These are phyloP conservation scores for Backusella morwellensis DNA, from an alignment of 192 early-diverging fungal species.

Conservation along the genomic window DNA sequence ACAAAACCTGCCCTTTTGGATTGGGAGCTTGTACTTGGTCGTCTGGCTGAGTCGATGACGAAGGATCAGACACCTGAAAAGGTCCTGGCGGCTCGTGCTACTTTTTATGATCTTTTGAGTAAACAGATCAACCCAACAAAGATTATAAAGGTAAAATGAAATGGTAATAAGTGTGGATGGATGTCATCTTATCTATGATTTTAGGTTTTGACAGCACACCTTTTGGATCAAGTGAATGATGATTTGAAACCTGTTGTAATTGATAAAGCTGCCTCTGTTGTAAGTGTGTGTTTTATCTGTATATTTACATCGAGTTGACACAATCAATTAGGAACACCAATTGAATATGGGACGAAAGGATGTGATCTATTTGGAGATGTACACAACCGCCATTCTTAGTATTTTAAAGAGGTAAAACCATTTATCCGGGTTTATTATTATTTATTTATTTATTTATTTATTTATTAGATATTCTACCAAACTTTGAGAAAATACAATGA, in stretches of 20 bases:
- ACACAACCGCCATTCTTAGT: conserved; percentile 89
- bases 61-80: conserved; percentile 74
- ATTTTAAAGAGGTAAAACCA: conserved; percentile 73
- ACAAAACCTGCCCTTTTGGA: conserved; percentile 72
- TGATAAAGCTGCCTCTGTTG: conserved; percentile 77
- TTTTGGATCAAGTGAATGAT: conserved; percentile 68
- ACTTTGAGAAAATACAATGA: neutral
- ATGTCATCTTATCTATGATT: no score
- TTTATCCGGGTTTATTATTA: neutral
- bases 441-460: neutral
- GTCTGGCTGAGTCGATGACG: conserved; percentile 68
- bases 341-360: conserved; percentile 84
- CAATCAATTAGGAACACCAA: conserved; percentile 66
- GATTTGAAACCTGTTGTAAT: conserved; percentile 66
- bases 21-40: conserved; percentile 83
- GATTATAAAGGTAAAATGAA: conserved; percentile 66
- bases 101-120: conserved; percentile 84
- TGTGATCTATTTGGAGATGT: conserved; percentile 95
- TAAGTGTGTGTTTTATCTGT: conserved; percentile 20
- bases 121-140: conserved; percentile 87
- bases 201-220: conserved; percentile 67
- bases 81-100: conserved; percentile 67
- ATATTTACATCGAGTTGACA: neutral
- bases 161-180: no score
- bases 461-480: neutral